These are phyloP conservation scores for Cryphonectria japonica DNA, from an alignment of 2,329 filamentous ascomycete species.

Conservation along the genomic window DNA sequence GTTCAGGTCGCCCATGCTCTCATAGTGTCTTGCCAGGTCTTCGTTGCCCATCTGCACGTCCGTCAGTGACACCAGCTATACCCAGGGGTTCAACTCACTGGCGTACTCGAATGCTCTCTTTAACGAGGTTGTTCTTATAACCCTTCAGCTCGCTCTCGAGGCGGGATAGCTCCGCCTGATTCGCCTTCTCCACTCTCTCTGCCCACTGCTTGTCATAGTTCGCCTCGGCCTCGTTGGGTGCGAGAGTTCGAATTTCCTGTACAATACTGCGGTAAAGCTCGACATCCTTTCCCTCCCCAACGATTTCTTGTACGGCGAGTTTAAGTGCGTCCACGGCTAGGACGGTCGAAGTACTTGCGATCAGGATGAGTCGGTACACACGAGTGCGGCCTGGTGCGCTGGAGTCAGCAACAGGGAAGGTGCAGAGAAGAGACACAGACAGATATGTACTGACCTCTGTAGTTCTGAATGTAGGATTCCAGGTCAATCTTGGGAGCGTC, in stretches of 20 bases:
- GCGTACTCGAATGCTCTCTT: constrained; percentile 88
- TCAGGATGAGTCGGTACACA: constrained; percentile 78
- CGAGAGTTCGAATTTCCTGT: constrained; percentile 64
- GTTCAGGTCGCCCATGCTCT: constrained; percentile 73
- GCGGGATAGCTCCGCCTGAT: constrained; percentile 71
- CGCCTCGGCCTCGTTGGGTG: constrained; percentile 71
- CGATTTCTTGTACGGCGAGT: constrained; percentile 72
- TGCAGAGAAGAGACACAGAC: not conserved
- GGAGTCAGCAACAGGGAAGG: constrained; percentile 14
- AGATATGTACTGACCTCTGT: constrained; percentile 63
- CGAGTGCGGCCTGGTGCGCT: constrained; percentile 71
- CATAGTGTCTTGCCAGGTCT: constrained; percentile 83
- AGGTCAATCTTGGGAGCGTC: constrained; percentile 88
- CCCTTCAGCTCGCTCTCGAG: constrained; percentile 84
- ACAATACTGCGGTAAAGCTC: constrained; percentile 71
- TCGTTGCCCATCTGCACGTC: constrained; percentile 82
- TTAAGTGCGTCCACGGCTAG: constrained; percentile 82
- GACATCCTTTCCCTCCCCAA: constrained; percentile 73
- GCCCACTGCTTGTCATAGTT: constrained; percentile 74
- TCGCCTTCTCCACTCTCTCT: constrained; percentile 66
- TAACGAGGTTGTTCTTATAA: constrained; percentile 96
- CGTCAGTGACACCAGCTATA: not conserved
- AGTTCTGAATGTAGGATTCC: constrained; percentile 88
- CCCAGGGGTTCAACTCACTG: not conserved
- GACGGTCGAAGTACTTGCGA: constrained; percentile 76